Conservation (phyloP, 1,284 basidiomycete genomes). For the Rhodotorula sp. region DNA sequence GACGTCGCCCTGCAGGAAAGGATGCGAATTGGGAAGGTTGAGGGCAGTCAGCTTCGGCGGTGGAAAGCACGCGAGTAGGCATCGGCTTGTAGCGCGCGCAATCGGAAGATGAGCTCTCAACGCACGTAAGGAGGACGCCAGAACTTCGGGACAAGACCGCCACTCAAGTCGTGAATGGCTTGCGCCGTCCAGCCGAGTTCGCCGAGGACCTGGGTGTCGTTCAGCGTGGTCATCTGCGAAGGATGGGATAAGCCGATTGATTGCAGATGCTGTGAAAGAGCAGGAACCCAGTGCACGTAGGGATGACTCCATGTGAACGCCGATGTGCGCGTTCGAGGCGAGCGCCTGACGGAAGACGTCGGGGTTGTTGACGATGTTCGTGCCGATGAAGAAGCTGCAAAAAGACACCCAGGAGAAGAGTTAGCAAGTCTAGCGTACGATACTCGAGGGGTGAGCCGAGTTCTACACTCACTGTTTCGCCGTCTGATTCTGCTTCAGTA, state of each 20-base stretch:
- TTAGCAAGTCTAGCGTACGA: no score
- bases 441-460: neutral
- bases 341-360: constrained; percentile 46
- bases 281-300: constrained; percentile 7
- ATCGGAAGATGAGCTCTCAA: no score
- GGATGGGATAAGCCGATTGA: constrained; percentile 1
- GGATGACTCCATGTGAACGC: constrained; percentile 51
- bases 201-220: constrained; percentile 66
- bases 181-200: constrained; percentile 81
- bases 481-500: constrained; percentile 59
- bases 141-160: constrained; percentile 14
- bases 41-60: neutral
- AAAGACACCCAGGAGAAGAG: no score
- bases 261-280: neutral
- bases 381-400: constrained; percentile 68
- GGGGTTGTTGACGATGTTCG: constrained; percentile 63
- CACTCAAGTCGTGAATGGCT: constrained; percentile 64
- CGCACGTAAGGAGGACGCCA: constrained; percentile 15
- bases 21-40: neutral
- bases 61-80: no score
- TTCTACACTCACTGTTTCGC: constrained; percentile 59
- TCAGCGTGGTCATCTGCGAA: constrained; percentile 71
- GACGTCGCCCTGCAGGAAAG: constrained; percentile 60
- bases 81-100: no score
- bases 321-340: constrained; percentile 35